Conservation (phyloP, 1,139 yeast genomes). For the Protomyces pachydermus region DNA sequence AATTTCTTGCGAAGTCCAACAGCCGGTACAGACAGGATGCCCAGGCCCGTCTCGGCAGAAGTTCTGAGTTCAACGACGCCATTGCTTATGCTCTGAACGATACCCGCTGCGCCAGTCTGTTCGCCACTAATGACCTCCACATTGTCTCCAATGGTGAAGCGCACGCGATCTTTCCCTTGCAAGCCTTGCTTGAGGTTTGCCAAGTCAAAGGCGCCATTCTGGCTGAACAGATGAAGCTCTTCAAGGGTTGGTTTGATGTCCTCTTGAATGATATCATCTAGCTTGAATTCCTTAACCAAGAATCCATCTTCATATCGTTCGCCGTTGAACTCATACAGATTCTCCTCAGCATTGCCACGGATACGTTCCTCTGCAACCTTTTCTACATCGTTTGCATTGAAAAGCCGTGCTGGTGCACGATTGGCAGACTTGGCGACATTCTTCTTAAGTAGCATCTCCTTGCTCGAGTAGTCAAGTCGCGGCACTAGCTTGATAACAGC, state of each 20-base stretch:
- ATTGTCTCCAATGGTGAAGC: constrained; percentile 86
- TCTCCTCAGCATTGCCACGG: constrained; percentile 60
- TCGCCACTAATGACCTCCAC: constrained; percentile 91
- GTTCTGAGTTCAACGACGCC: constrained; percentile 33
- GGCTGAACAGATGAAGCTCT: constrained; percentile 79
- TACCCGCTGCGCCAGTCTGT: constrained; percentile 83
- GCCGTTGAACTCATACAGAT: constrained; percentile 67
- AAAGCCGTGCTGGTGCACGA: constrained; percentile 79
- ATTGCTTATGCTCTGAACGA: constrained; percentile 51
- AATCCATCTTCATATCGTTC: constrained; percentile 91
- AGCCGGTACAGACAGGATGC: constrained; percentile 67
- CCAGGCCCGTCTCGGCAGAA: constrained; percentile 33
- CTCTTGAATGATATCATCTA: constrained; percentile 59
- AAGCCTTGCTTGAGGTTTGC: constrained; percentile 79
- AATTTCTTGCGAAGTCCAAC: constrained; percentile 79
- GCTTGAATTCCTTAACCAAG: constrained; percentile 75
- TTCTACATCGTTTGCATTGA: constrained; percentile 65
- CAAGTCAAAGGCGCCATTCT: constrained; percentile 77
- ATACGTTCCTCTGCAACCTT: constrained; percentile 53
- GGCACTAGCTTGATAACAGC: constrained; percentile 90
- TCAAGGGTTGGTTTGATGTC: constrained; percentile 83
- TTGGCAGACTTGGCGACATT: constrained; percentile 43
- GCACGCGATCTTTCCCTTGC: constrained; percentile 49
- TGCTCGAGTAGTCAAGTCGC: constrained; percentile 80
- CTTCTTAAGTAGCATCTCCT: constrained; percentile 48